Evolutionary conservation across 441 rosid genomes (phyloP), one percentile per base, ranked within the genome.

Genomic region (Erysimum cheiri): DNA sequence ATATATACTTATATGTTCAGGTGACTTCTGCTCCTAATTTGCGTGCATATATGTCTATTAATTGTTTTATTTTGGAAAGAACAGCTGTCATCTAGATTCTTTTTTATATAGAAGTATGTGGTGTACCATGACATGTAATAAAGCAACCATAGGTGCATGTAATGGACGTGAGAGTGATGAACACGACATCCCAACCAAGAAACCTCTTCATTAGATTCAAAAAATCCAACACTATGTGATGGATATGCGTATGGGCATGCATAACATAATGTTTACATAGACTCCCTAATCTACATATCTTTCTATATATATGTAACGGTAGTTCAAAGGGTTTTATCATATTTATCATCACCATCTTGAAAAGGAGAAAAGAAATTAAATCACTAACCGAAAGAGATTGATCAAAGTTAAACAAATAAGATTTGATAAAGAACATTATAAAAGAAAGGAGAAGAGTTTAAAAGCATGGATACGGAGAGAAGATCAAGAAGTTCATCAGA

Each of bases 11-110:
- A 48, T 37, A 58, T 24, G 44, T n/a, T 35, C 63, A 60, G 73
- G 72, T 67, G 73, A 60, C 73, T 52, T 73, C 48, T 67, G 69
- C 49, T 53, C 7, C 56, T 74, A 33, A 50, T 50, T 59, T 66
- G 68, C 67, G 37, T 26, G 13, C 19, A 15, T 29, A 4, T 64
- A 49, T 39, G 40, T 49, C 37, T 29, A 10, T 24, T 56, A 39
- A 14, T 36, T 28, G 11, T 62, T 61, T 22, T 36, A 17, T 48
- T 26, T 31, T 3, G 22, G 50, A 8, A 37, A 49, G 54, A 32
- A n/a, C 37, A 66, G 56, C 50, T 74, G 53, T 53, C 73, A 46
- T 19, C 8, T 28, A 53, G 63, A 60, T 36, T 35, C 14, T 15
- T 50, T 33, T 13, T 15, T 60, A 54, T 9, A 53, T 33, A 53